phyloP scores from a whole-genome alignment of 106 monocot genomes.

The Dioscorea dumetorum region DNA sequence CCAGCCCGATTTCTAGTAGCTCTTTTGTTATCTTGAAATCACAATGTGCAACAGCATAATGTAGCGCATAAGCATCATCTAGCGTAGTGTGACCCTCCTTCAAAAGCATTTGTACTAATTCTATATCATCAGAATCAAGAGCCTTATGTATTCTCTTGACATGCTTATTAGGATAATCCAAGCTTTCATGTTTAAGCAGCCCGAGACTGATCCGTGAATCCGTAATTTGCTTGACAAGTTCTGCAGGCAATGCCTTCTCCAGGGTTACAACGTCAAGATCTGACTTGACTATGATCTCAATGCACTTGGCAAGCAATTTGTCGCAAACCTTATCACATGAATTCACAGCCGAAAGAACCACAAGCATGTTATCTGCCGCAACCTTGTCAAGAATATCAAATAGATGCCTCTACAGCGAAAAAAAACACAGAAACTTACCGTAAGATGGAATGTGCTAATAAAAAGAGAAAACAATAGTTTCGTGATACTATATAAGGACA shows the following conservation, averaged over 20 bases:
- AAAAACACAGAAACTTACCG: too few relatives aligned
- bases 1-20: conserved; percentile 6
- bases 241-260: conserved; percentile 4
- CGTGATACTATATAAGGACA: background rate
- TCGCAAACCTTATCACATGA: background rate
- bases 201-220: background rate
- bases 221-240: conserved; percentile 7
- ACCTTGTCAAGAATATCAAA: conserved; percentile 4
- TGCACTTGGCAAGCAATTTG: conserved; percentile 1
- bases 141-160: conserved; percentile 11
- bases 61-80: conserved; percentile 9
- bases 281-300: conserved; percentile 1
- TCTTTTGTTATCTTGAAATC: conserved; percentile 7
- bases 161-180: conserved; percentile 2
- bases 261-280: conserved; percentile 8
- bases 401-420: background rate
- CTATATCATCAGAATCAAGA: conserved; percentile 14
- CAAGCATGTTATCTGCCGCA: conserved; percentile 2
- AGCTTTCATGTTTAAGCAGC: background rate
- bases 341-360: conserved; percentile 7
- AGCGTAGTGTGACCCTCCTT: conserved; percentile 1
- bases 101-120: conserved; percentile 10
- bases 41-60: conserved; percentile 15
- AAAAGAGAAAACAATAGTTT: too few relatives aligned
- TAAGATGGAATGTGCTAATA: too few relatives aligned